phyloP scores from a whole-genome alignment of 169 alveolate species.

The Perkinsus chesapeaki region DNA sequence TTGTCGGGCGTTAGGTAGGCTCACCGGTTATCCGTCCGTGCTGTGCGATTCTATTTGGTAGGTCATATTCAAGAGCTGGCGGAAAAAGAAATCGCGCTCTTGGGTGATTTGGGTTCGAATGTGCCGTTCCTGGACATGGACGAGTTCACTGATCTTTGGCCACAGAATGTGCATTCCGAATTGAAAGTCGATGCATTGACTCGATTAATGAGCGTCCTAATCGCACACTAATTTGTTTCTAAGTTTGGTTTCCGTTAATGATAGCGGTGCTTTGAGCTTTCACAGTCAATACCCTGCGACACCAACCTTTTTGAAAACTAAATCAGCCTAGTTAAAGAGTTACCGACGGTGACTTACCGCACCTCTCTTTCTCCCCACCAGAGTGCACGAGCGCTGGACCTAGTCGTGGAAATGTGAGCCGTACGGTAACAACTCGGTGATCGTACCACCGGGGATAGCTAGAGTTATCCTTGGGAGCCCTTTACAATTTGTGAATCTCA shows the following conservation, averaged over 20 bases:
- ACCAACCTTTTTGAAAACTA: too few species aligned
- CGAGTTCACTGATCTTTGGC: neutral
- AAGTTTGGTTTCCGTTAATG: neutral
- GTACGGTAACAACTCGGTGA: too few species aligned
- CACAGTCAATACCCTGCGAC: too few species aligned
- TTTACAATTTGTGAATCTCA: too few species aligned
- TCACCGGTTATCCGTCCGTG: neutral
- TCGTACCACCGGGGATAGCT: too few species aligned
- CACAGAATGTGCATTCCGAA: neutral
- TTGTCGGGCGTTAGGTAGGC: neutral
- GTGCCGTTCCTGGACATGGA: conserved; percentile 1
- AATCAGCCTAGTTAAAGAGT: too few species aligned
- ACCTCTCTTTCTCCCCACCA: too few species aligned
- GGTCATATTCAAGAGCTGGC: neutral
- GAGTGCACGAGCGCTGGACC: too few species aligned
- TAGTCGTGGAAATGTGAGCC: too few species aligned
- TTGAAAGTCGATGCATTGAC: neutral
- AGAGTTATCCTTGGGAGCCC: too few species aligned
- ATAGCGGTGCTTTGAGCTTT: neutral
- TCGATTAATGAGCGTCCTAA: neutral
- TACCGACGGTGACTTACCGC: too few species aligned
- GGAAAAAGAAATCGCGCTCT: neutral
- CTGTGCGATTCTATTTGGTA: neutral
- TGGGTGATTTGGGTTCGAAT: neutral
- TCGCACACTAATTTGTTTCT: neutral